Evolutionary conservation across 805 yeast species (phyloP), one percentile per base, ranked within the genome.

Genomic region (Starmerella vaccinii): DNA sequence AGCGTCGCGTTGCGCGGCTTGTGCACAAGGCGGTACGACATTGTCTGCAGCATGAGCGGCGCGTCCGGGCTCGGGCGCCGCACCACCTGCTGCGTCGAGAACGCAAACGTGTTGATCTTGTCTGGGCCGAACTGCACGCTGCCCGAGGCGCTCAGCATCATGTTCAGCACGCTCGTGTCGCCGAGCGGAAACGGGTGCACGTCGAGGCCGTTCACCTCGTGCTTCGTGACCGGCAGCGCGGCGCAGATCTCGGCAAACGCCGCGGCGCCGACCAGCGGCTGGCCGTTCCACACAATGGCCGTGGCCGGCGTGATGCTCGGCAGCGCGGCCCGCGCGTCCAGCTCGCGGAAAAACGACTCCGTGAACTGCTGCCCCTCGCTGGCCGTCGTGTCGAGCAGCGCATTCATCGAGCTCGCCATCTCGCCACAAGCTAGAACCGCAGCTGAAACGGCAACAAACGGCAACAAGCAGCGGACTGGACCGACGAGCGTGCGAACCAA

Each of bases 201-300:
- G 50, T 70, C 69, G 48, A 55, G 59, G 7, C 66, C 64, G 6
- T 62, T 49, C 15, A 68, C 46, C 5, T 63, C 69, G 56, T 70
- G 74, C 16, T 30, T 24, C 15, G 69, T 68, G 6, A 47, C 40
- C 6, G 74, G 74, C 64, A 67, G 62, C 6, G 57, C 56, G 4
- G 55, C 41, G 50, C 64, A 56, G 65, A 69, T 60, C 40, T 65
- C 64, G 27, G 59, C 47, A 47, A 68, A 63, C 10, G 66, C 64
- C n/a, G 60, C 66, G 8, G 63, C 61, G 8, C 74, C 74, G 10
- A 59, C 65, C 19, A 70, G 52, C 34, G 74, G 73, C 29, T 65
- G 65, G 22, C 74, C 74, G 54, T 70, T 68, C 68, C 70, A 70
- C 15, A 70, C 68, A 24, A 70, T 63, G 12, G 69, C 65, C 2